Percentiles rank a stretch among this genome's conserved stretches.
Conservation (phyloP, 345 rosid genomes). For the Physaria fendleri region DNA sequence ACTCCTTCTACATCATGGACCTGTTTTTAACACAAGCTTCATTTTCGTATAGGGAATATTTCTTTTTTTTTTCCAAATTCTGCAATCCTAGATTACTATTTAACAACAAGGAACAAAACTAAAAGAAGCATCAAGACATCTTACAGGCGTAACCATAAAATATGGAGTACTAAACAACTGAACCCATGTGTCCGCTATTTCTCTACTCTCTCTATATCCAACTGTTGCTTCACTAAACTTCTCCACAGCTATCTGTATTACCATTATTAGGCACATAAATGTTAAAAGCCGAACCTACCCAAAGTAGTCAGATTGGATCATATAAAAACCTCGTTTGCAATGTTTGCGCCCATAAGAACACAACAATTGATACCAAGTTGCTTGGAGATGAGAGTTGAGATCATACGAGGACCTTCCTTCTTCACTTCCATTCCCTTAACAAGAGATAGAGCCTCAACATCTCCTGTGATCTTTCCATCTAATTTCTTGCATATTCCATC, state of each 20-base stretch:
- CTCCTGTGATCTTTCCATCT: slow-evolving; percentile 52
- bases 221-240: slow-evolving; percentile 96
- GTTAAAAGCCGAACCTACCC: not conserved
- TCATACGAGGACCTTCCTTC: slow-evolving; percentile 94
- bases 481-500: slow-evolving; percentile 81
- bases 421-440: slow-evolving; percentile 96
- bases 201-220: slow-evolving; percentile 64
- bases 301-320: not conserved
- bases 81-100: not conserved
- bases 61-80: not conserved
- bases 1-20: slow-evolving; percentile 95
- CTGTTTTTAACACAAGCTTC: slow-evolving; percentile 31
- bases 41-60: not conserved
- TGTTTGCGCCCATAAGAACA: slow-evolving; percentile 96
- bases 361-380: slow-evolving; percentile 71
- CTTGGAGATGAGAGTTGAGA: slow-evolving; percentile 68
- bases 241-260: slow-evolving; percentile 72
- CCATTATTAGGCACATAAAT: not conserved
- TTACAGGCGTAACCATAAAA: slow-evolving; percentile 81
- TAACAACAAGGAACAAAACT: not conserved
- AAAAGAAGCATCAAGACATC: slow-evolving; percentile 19
- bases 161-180: slow-evolving; percentile 73
- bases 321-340: slow-evolving; percentile 73
- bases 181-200: slow-evolving; percentile 81
- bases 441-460: slow-evolving; percentile 79